Evolutionary conservation across 345 rosid species (phyloP).

Genomic region (Eucalyptus albens): DNA sequence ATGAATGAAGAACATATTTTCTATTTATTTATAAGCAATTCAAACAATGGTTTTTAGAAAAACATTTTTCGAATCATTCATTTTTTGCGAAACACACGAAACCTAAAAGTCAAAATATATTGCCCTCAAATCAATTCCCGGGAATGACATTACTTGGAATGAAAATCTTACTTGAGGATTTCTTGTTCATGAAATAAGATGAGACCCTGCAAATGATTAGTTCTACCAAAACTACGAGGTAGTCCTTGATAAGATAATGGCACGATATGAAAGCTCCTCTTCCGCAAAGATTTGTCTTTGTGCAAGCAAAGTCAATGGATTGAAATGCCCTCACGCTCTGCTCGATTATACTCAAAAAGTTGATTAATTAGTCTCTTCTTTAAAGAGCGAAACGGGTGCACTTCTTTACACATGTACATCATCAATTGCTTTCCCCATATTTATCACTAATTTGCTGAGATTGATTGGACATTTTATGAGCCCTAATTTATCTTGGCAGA

Average conservation of each 20-base stretch:
- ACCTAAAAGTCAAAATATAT: not conserved
- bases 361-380: not conserved
- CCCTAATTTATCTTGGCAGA: not conserved
- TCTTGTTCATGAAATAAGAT: not conserved
- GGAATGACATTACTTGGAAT: not conserved
- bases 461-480: not conserved
- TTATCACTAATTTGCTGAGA: fast-evolving
- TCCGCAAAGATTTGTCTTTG: not conserved
- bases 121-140: not conserved
- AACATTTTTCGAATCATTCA: too few relatives aligned
- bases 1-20: not conserved
- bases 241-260: not conserved
- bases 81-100: fast-evolving
- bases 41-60: not conserved
- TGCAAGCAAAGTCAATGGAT: not conserved
- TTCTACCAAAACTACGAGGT: not conserved
- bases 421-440: not conserved
- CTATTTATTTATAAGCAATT: not conserved
- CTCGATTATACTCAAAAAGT: not conserved
- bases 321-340: not conserved
- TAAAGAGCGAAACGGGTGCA: not conserved
- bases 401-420: not conserved
- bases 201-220: not conserved
- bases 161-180: not conserved
- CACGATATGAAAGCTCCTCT: not conserved